Evolutionary conservation across 163 green algal genomes (phyloP).

Genomic region (Prototheca wickerhamii): DNA sequence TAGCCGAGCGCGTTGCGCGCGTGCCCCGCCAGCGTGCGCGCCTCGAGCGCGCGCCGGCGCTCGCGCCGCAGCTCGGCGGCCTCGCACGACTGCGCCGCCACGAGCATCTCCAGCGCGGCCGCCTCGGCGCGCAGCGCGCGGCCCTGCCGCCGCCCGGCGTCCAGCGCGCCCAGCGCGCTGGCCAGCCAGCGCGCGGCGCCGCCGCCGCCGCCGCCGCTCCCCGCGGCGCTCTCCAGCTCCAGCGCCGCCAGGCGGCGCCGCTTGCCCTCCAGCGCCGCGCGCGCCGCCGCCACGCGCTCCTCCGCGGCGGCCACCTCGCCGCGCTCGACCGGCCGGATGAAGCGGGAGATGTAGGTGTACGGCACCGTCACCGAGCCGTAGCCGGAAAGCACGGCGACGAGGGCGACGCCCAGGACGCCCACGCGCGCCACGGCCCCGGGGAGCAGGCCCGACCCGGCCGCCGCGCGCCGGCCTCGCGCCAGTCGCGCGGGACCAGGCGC

Average conservation of each 20-base stretch:
- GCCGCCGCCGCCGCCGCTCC: not conserved
- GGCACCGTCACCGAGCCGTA: conserved; percentile 85
- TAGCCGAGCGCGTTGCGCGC: conserved; percentile 74
- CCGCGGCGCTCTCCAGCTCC: not conserved
- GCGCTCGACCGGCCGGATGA: conserved; percentile 68
- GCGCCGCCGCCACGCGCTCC: conserved; percentile 27
- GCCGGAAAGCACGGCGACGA: conserved; percentile 88
- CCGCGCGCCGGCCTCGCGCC: not conserved
- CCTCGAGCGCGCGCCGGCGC: conserved; percentile 50
- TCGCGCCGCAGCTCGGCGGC: conserved; percentile 62
- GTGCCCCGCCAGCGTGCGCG: conserved; percentile 60
- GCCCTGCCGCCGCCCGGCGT: not conserved
- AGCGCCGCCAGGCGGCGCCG: conserved; percentile 5
- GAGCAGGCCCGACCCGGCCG: not conserved
- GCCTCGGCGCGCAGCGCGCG: conserved; percentile 15
- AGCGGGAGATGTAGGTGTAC: conserved; percentile 84
- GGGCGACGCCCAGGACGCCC: conserved; percentile 76
- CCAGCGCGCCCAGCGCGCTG: not conserved
- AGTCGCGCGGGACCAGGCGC: not conserved
- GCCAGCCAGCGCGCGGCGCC: not conserved
- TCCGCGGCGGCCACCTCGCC: conserved; percentile 26
- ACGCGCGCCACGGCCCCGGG: conserved; percentile 54
- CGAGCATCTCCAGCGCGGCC: conserved; percentile 25
- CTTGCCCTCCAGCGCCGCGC: conserved; percentile 13
- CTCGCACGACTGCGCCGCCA: conserved; percentile 37